These are phyloP conservation scores for Malassezia brasiliensis DNA, from an alignment of 1,284 basidiomycete genomes.

Conservation along the genomic window DNA sequence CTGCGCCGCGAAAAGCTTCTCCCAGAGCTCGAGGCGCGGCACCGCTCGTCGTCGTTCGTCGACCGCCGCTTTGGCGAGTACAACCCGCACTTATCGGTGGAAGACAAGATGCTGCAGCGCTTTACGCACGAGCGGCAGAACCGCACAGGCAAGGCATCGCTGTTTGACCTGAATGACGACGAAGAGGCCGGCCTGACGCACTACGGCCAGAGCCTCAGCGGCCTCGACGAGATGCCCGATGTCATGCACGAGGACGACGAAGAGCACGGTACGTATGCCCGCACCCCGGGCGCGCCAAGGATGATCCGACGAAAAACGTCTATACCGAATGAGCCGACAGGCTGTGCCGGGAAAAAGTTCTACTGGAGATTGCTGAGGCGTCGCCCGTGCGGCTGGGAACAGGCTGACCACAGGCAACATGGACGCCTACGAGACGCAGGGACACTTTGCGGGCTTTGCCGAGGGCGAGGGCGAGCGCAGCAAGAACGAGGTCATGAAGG, in stretches of 20 bases:
- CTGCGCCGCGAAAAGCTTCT: slow-evolving; percentile 63
- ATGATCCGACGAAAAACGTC: slow-evolving; percentile 8
- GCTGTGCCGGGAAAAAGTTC: slow-evolving; percentile 33
- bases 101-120: slow-evolving; percentile 93
- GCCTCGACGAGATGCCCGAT: slow-evolving; percentile 75
- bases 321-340: slow-evolving; percentile 8
- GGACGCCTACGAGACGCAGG: slow-evolving; percentile 16
- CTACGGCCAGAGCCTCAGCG: slow-evolving; percentile 76
- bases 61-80: slow-evolving; percentile 95
- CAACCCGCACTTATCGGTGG: slow-evolving; percentile 75
- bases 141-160: slow-evolving; percentile 59
- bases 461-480: slow-evolving; percentile 57
- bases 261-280: slow-evolving; percentile 19
- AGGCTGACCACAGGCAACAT: slow-evolving; percentile 18
- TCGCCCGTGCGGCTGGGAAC: neutral
- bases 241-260: slow-evolving; percentile 46
- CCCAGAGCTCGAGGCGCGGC: slow-evolving; percentile 66
- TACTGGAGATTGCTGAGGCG: slow-evolving; percentile 47
- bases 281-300: neutral
- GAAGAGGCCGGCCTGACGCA: slow-evolving; percentile 60
- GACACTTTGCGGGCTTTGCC: slow-evolving; percentile 71
- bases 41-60: slow-evolving; percentile 74
- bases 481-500: slow-evolving; percentile 94
- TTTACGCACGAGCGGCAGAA: slow-evolving; percentile 67
- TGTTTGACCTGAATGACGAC: slow-evolving; percentile 80